Evolutionary conservation across 768 basidiomycete species (phyloP).

Genomic region (Russula dissimulans): DNA sequence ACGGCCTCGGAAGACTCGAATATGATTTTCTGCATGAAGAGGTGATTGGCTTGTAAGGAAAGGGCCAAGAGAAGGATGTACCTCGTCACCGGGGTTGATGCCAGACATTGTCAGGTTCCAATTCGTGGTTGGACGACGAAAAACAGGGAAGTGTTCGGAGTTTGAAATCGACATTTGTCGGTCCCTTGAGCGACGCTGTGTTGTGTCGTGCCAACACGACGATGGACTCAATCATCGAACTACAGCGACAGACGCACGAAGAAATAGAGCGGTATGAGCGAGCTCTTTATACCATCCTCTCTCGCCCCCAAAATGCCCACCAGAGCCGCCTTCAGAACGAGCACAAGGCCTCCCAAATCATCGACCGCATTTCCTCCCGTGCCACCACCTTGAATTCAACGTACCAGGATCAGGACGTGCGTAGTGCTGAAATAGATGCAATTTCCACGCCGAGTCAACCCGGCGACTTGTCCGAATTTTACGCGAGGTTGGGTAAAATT

Average conservation of each 20-base stretch:
- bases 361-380: constrained; percentile 72
- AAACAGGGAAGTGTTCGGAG: constrained; percentile 2
- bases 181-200: no score
- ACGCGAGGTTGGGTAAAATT: constrained; percentile 89
- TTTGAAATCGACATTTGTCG: constrained; percentile 1
- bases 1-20: constrained; percentile 94
- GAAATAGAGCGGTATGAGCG: constrained; percentile 89
- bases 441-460: constrained; percentile 47
- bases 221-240: constrained; percentile 92
- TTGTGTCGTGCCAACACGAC: background rate
- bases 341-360: constrained; percentile 85
- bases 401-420: constrained; percentile 69
- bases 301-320: constrained; percentile 53
- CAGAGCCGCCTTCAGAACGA: constrained; percentile 63
- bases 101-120: constrained; percentile 54
- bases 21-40: constrained; percentile 61
- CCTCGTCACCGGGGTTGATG: constrained; percentile 82
- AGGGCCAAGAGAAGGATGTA: constrained; percentile 26
- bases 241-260: constrained; percentile 93
- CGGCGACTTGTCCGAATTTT: constrained; percentile 87
- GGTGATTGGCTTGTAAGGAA: background rate
- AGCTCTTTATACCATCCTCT: constrained; percentile 76
- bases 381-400: constrained; percentile 53
- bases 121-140: background rate
- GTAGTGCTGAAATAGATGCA: constrained; percentile 56